Conservation (phyloP, 768 basidiomycete genomes). For the Lactifluus hygrophoroides region DNA sequence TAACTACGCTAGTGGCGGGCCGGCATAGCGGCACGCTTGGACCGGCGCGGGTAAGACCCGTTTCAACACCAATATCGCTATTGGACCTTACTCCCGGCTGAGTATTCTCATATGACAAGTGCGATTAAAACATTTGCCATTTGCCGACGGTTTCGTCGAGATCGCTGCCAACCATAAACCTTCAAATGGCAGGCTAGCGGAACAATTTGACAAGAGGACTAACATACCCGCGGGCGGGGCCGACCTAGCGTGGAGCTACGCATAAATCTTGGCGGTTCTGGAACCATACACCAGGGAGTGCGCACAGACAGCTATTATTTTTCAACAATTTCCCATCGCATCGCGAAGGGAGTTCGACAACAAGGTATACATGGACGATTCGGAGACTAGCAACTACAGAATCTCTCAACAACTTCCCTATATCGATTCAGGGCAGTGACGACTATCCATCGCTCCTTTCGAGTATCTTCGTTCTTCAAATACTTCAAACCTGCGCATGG, state of each 20-base stretch:
- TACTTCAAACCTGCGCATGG: no score
- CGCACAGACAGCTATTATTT: no score
- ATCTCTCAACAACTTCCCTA: no score
- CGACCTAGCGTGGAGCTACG: slow-evolving; percentile 75
- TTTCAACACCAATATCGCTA: slow-evolving; percentile 37
- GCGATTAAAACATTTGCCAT: slow-evolving; percentile 45
- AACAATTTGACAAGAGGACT: slow-evolving; percentile 47
- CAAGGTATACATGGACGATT: no score
- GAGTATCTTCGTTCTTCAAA: background rate
- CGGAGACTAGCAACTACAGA: no score
- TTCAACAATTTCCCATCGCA: no score
- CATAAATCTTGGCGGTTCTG: slow-evolving; percentile 49
- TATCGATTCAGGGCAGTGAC: background rate
- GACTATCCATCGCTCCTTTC: background rate
- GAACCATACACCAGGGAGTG: no score
- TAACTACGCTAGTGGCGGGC: no score
- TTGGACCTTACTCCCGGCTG: slow-evolving; percentile 48
- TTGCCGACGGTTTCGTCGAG: slow-evolving; percentile 60
- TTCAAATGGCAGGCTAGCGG: slow-evolving; percentile 47
- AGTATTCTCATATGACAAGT: slow-evolving; percentile 41
- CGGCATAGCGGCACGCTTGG: no score
- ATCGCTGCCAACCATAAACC: slow-evolving; percentile 56
- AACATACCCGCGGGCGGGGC: slow-evolving; percentile 53
- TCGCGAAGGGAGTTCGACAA: no score
- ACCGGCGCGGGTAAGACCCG: no score